Evolutionary conservation across 495 filamentous ascomycete species (phyloP), one percentile per base, ranked within the genome.

Genomic region (Amorphotheca resinae): DNA sequence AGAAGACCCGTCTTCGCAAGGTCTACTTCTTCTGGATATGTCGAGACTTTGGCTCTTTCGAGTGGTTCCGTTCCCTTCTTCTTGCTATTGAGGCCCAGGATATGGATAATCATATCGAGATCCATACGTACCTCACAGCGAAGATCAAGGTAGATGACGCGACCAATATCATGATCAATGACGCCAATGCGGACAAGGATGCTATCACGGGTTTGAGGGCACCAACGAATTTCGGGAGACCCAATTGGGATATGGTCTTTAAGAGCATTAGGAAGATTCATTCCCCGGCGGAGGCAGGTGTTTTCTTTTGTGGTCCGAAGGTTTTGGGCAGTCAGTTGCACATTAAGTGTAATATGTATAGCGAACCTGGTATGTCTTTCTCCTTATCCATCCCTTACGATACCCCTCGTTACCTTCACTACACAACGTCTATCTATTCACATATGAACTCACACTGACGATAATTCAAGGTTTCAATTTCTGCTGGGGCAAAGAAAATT

Each of bases 11-110:
- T 22, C 67, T 87, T 22, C 67, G 78, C 43, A 87, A 86, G 59
- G 80, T 87, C 23, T 87, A 86, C 64, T 86, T 87, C 64, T 84
- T 86, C 68, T 87, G 82, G 82, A 73, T 86, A 52, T 83, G 82
- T 67, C 66, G 79, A 57, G 80, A 86, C 55, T 82, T 85, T 50
- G 79, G 77, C 18, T 79, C 76, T 3, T 86, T 84, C 50, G 81
- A 86, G 63, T 87, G 82, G 82, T 87, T 87, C 68, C 68, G 78
- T 30, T 84, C 80, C 15, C 64, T 87, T 25, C 73, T 87, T 17
- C 68, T 84, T 38, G 82, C 82, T 44, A 85, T 87, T 54, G 82
- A 87, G 60, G 80, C 82, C 9, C 82, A 86, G 63, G 83, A 88
- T 64, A 71, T 86, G 54, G 79, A 82, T 52, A 72, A 80, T 61